phyloP scores from a whole-genome alignment of 169 alveolate species.

The Plasmodium fragile region DNA sequence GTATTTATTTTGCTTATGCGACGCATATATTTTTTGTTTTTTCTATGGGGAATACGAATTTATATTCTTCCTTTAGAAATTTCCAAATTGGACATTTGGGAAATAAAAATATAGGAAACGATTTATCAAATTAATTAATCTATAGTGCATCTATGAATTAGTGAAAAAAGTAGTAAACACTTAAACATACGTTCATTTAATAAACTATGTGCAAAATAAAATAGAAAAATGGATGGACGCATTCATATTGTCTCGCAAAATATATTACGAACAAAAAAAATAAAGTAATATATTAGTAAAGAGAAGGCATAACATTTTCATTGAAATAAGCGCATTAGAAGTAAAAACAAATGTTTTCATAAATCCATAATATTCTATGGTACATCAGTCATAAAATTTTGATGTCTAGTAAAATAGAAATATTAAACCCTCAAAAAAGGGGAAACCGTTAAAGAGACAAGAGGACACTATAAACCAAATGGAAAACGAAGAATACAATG shows the following conservation, averaged over 20 bases:
- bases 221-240: conserved; percentile 3
- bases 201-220: neutral
- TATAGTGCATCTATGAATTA: neutral
- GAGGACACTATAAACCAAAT: conserved; percentile 21
- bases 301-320: conserved; percentile 16
- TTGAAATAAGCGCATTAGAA: conserved; percentile 6
- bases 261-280: conserved; percentile 14
- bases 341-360: conserved; percentile 10
- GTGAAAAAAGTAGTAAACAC: neutral
- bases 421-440: conserved; percentile 22
- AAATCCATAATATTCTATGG: conserved; percentile 29
- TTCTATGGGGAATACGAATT: conserved; percentile 19
- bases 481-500: conserved; percentile 64
- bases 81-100: conserved; percentile 12
- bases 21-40: conserved; percentile 37
- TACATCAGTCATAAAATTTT: conserved; percentile 4
- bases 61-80: neutral
- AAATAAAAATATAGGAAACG: conserved; percentile 11
- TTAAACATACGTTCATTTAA: conserved; percentile 1
- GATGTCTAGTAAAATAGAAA: conserved; percentile 19
- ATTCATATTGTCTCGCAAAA: neutral
- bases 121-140: neutral
- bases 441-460: conserved; percentile 16
- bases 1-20: conserved; percentile 20
- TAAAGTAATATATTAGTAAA: neutral